Evolutionary conservation across 805 yeast genomes (phyloP).

Genomic region (Wickerhamomyces queroliae): DNA sequence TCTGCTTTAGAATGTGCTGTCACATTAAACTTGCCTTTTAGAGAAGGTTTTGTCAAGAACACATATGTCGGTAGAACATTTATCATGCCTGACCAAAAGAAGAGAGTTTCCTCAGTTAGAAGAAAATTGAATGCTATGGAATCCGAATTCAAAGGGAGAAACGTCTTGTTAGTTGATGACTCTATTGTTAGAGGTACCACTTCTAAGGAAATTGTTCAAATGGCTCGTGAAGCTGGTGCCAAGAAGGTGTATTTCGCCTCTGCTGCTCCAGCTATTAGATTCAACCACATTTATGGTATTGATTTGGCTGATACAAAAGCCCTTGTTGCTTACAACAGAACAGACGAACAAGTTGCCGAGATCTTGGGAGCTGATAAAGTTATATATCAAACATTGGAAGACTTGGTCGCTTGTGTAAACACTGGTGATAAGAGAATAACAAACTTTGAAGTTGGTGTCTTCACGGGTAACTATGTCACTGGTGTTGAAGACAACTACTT

Average conservation of each 20-base stretch:
- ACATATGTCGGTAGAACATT: conserved; percentile 97
- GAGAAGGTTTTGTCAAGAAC: conserved; percentile 97
- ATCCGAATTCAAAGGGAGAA: conserved; percentile 78
- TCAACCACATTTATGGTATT: conserved; percentile 94
- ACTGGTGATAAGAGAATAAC: conserved; percentile 36
- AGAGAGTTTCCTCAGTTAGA: conserved; percentile 89
- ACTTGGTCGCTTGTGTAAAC: conserved; percentile 74
- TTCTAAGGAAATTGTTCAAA: conserved; percentile 88
- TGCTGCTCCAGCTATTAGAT: conserved; percentile 97
- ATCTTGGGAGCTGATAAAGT: conserved; percentile 89
- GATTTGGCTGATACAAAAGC: conserved; percentile 95
- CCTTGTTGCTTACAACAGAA: conserved; percentile 77
- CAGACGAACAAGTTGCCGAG: conserved; percentile 67
- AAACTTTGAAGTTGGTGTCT: conserved; percentile 92
- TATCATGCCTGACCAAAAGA: conserved; percentile 96
- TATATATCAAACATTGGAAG: conserved; percentile 80
- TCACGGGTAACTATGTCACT: conserved; percentile 92
- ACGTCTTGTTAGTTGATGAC: conserved; percentile 90
- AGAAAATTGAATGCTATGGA: conserved; percentile 96
- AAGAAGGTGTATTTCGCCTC: conserved; percentile 92
- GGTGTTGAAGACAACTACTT: conserved; percentile 84
- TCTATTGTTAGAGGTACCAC: conserved; percentile 98
- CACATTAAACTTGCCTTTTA: conserved; percentile 70
- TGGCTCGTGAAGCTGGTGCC: conserved; percentile 99
- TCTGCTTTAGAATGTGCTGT: conserved; percentile 92